Evolutionary conservation across 768 basidiomycete species (phyloP).

Genomic region (Hebeloma cylindrosporum): DNA sequence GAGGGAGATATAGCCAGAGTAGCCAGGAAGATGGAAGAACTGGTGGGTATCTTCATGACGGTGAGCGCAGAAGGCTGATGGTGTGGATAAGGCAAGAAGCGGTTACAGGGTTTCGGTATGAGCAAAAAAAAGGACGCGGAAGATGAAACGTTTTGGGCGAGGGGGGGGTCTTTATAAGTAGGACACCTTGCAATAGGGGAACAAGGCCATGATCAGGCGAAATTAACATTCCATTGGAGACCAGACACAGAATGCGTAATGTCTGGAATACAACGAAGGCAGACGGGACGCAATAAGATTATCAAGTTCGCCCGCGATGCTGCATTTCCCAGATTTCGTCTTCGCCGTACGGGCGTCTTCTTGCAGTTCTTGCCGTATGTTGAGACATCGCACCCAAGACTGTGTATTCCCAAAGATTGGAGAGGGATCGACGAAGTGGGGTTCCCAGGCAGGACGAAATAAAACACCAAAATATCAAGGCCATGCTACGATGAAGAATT

Average conservation of each 20-base stretch:
- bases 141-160: neutral
- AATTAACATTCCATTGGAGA: neutral
- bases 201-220: neutral
- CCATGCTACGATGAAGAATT: slow-evolving; percentile 23
- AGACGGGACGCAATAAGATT: neutral
- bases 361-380: slow-evolving; percentile 17
- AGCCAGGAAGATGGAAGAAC: slow-evolving; percentile 48
- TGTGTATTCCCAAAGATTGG: slow-evolving; percentile 48
- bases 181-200: slow-evolving; percentile 6
- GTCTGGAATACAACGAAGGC: neutral
- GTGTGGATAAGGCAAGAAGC: neutral
- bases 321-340: slow-evolving; percentile 64
- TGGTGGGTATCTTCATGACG: slow-evolving; percentile 47
- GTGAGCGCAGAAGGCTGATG: slow-evolving; percentile 5
- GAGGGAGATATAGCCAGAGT: slow-evolving; percentile 51
- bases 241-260: too few species aligned
- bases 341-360: slow-evolving; percentile 41
- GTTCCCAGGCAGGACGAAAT: slow-evolving; percentile 67
- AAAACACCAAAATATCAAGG: slow-evolving; percentile 61
- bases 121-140: neutral
- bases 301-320: slow-evolving; percentile 23
- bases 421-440: slow-evolving; percentile 43
- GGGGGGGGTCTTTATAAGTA: slow-evolving; percentile 7
- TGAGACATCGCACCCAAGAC: slow-evolving; percentile 40
- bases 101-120: slow-evolving; percentile 16